These are phyloP conservation scores for Phytophthora tentaculata DNA, from an alignment of 352 stramenopile species.

Conservation along the genomic window DNA sequence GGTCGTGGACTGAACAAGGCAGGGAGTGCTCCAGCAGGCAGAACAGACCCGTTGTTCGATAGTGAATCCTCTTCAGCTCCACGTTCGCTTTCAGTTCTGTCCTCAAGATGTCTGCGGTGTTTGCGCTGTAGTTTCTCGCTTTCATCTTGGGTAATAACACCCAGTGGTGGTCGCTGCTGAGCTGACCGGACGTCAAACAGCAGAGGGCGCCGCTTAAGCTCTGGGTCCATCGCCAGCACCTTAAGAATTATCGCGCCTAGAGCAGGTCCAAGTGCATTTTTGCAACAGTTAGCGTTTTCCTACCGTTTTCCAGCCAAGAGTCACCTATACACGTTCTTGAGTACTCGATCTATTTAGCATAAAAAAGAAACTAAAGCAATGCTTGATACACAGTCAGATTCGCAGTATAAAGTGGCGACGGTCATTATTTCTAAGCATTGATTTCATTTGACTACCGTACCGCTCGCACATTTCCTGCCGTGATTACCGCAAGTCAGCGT, in stretches of 20 bases:
- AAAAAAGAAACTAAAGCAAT: background rate
- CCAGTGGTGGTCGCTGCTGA: constrained; percentile 43
- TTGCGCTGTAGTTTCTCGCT: constrained; percentile 45
- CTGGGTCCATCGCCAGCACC: constrained; percentile 52
- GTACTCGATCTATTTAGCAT: background rate
- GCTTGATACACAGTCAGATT: background rate
- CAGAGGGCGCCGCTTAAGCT: constrained; percentile 56
- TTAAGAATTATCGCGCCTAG: constrained; percentile 14
- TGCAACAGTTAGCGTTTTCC: constrained; percentile 20
- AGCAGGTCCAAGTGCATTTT: constrained; percentile 11
- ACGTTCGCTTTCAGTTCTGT: constrained; percentile 17
- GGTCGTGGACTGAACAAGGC: constrained; percentile 51
- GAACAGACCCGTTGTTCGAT: background rate
- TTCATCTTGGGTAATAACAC: constrained; percentile 58
- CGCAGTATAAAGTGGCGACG: background rate
- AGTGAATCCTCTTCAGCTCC: constrained; percentile 13
- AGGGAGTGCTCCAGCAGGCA: constrained; percentile 57
- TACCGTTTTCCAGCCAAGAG: constrained; percentile 32
- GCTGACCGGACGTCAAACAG: constrained; percentile 60
- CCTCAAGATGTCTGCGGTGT: constrained; percentile 16
- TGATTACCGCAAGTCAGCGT: constrained; percentile 62
- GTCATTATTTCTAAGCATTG: constrained; percentile 16
- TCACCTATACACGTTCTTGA: constrained; percentile 20
- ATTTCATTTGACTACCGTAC: constrained; percentile 16
- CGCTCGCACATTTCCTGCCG: background rate